A percentile compares a stretch with the other conserved stretches of the same genome.
These are phyloP conservation scores for Phytophthora vignae DNA, from an alignment of 352 stramenopile genomes.

Conservation along the genomic window DNA sequence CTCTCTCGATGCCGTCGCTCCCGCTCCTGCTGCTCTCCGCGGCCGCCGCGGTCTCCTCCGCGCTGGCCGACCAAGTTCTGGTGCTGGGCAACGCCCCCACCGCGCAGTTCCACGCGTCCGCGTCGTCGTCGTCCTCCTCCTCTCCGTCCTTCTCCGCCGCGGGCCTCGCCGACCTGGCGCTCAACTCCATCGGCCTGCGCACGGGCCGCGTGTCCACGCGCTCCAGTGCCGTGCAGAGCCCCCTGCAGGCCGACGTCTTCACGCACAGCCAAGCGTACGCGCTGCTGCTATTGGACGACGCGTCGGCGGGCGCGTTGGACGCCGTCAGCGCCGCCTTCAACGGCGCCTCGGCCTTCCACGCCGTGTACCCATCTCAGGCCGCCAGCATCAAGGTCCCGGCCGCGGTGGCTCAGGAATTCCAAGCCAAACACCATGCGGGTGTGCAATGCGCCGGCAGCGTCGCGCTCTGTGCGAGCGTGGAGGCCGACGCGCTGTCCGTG, in stretches of 20 bases:
- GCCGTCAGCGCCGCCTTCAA: slow-evolving; percentile 31
- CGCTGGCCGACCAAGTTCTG: slow-evolving; percentile 36
- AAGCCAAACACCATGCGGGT: slow-evolving; percentile 16
- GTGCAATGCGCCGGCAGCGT: slow-evolving; percentile 42
- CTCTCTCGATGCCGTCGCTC: slow-evolving; percentile 18
- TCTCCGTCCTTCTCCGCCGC: slow-evolving; percentile 32
- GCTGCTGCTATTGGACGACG: slow-evolving; percentile 43
- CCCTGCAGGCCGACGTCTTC: slow-evolving; percentile 57
- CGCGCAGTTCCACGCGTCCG: slow-evolving; percentile 34
- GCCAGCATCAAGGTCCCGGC: slow-evolving; percentile 31
- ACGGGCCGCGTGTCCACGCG: slow-evolving; percentile 35
- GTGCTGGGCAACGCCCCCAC: slow-evolving; percentile 30
- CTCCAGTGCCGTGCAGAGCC: slow-evolving; percentile 26
- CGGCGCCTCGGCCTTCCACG: slow-evolving; percentile 34
- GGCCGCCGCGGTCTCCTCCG: slow-evolving; percentile 13
- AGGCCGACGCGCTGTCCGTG: slow-evolving; percentile 6
- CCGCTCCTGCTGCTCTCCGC: slow-evolving; percentile 24
- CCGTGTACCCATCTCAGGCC: slow-evolving; percentile 34
- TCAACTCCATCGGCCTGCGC: slow-evolving; percentile 44
- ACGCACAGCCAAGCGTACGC: slow-evolving; percentile 42
- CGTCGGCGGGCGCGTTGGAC: slow-evolving; percentile 4
- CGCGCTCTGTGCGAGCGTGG: slow-evolving; percentile 35
- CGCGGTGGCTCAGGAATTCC: slow-evolving; percentile 41
- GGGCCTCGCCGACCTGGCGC: slow-evolving; percentile 48
- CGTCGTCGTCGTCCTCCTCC: slow-evolving; percentile 31